Base-by-base conservation (phyloP, 2,329 filamentous ascomycete genomes). In the Stemphylium beticola region DNA sequence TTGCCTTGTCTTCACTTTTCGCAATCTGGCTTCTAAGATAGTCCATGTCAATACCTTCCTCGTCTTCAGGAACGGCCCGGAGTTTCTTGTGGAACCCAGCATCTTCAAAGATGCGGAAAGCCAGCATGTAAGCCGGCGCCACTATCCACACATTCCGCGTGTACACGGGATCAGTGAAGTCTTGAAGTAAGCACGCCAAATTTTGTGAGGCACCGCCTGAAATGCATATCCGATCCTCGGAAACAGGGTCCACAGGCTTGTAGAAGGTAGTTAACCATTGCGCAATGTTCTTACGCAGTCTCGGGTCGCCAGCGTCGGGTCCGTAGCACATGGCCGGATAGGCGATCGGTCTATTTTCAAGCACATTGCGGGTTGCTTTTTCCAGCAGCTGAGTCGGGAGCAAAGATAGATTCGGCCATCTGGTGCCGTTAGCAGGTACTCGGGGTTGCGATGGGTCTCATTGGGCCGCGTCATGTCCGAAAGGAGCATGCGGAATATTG, bases 201-300 rank as follows among this genome's bases (percentile, higher is more conserved):
- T 88, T 92, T 79, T 96, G 92, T 61, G 87, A 91, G 3, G 93
- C 93, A 14, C 93, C 93, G 39, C 92, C 92, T 0, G 90, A 91
- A 71, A 96, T 88, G 69, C 87, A 90, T 49, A 96, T 88, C 29
- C 91, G 83, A 2, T 85, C 80, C 4, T 81, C 68, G 12, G 76
- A 67, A 39, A 87, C 77, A 2, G 77, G 72, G 3, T 75, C 62
- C 26, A 50, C 72, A 2, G 78, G 77, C 26, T 71, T 60, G 69
- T 91, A 93, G 66, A 87, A 88, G 0, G 69, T 64, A 1, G 80
- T 82, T 36, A 96, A 79, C 90, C 91, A 96, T 34, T 76, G 69
- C 3, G 91, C 87, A 31, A 96, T 76, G 36, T 85, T 82, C 57
- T 85, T 79, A 12, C 91, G 83, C 33, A 95, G 53, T 32, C 66